Evolutionary conservation across 2,329 filamentous ascomycete genomes (phyloP).

Genomic region (Fusarium succisae): DNA sequence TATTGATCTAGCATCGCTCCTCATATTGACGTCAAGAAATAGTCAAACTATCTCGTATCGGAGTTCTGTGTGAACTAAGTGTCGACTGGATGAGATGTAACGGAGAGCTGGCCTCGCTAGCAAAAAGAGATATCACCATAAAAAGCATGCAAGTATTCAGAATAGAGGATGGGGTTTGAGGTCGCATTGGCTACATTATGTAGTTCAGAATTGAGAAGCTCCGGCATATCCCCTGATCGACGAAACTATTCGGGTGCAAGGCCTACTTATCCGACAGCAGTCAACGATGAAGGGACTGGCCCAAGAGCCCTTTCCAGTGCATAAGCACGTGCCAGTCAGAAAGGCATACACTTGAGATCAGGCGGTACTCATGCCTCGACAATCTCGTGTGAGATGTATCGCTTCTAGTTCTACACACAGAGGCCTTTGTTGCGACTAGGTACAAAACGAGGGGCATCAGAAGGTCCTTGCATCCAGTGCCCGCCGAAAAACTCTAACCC

Average conservation of each 20-base stretch:
- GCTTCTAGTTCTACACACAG: not conserved
- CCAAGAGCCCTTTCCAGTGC: not conserved
- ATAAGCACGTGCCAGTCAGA: too few species aligned
- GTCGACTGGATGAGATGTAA: not conserved
- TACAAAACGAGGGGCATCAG: not conserved
- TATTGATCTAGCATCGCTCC: not conserved
- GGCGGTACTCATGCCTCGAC: too few species aligned
- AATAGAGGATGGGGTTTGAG: too few species aligned
- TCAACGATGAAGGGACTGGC: not conserved
- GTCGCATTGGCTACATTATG: too few species aligned
- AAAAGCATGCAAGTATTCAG: too few species aligned
- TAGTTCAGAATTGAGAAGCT: not conserved
- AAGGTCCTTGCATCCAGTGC: not conserved
- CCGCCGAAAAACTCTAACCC: not conserved
- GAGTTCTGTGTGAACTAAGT: accelerated
- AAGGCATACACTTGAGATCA: too few species aligned
- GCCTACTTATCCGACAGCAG: not conserved
- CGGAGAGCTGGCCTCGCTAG: too few species aligned
- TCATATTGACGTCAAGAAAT: not conserved
- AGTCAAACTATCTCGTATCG: too few species aligned
- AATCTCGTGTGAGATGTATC: not conserved
- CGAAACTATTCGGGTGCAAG: not conserved
- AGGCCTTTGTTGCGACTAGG: not conserved
- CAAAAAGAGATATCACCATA: too few species aligned
- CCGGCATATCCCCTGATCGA: not conserved